Percentiles rank a stretch among this genome's conserved stretches.
Evolutionary conservation across 1,284 basidiomycete species (phyloP).

Genomic region (Marasmius fiardii): DNA sequence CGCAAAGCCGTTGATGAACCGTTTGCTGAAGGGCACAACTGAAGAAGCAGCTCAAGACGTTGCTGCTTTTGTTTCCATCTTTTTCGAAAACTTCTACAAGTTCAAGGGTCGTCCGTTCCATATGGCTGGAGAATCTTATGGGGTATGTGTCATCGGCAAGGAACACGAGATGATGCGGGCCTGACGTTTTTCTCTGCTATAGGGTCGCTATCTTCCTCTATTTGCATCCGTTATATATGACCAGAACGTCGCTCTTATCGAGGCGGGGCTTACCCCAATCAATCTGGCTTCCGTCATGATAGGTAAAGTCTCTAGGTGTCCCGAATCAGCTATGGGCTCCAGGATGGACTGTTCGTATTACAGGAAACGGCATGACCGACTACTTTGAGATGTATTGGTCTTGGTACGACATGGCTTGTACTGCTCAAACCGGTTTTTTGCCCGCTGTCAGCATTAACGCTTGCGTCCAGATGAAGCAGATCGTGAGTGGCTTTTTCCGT

Average conservation of each 20-base stretch:
- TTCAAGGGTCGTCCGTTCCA: slow-evolving; percentile 59
- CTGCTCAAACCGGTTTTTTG: slow-evolving; percentile 25
- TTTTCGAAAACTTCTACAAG: slow-evolving; percentile 55
- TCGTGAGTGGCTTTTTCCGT: no score
- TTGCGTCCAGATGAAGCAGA: slow-evolving; percentile 48
- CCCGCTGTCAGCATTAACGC: slow-evolving; percentile 22
- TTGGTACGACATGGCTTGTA: slow-evolving; percentile 48
- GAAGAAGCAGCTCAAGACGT: slow-evolving; percentile 55
- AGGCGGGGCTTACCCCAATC: slow-evolving; percentile 49
- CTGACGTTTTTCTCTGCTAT: not conserved
- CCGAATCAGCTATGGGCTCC: no score
- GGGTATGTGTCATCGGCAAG: slow-evolving; percentile 39
- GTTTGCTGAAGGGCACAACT: slow-evolving; percentile 30
- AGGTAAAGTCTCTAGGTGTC: no score
- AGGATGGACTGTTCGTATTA: not conserved
- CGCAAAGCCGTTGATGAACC: not conserved
- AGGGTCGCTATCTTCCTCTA: slow-evolving; percentile 63
- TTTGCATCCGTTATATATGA: slow-evolving; percentile 64
- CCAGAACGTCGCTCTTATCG: slow-evolving; percentile 47
- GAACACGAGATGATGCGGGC: no score
- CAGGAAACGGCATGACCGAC: slow-evolving; percentile 58
- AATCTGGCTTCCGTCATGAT: slow-evolving; percentile 65
- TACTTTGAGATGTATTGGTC: slow-evolving; percentile 34
- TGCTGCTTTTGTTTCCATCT: slow-evolving; percentile 51
- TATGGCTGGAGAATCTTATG: slow-evolving; percentile 72